Evolutionary conservation across 352 stramenopile species (phyloP).

Genomic region (Phytopythium litorale): DNA sequence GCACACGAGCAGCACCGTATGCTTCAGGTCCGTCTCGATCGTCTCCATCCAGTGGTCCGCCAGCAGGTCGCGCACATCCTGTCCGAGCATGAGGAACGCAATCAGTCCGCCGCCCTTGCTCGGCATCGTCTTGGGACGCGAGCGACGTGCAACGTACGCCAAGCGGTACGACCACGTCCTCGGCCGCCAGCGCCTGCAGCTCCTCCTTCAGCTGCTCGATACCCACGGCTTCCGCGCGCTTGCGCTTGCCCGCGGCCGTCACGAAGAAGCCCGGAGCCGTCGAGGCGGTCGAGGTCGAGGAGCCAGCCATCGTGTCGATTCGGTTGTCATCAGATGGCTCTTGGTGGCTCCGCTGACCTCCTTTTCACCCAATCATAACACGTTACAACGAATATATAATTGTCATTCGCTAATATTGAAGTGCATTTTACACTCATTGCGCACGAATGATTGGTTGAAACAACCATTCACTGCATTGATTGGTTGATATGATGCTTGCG

Average conservation of each 20-base stretch:
- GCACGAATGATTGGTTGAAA: slow-evolving; percentile 15
- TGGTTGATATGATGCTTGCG: slow-evolving; percentile 17
- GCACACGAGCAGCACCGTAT: slow-evolving; percentile 66
- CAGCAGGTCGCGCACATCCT: slow-evolving; percentile 67
- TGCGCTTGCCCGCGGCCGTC: slow-evolving; percentile 29
- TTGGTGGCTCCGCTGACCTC: background rate
- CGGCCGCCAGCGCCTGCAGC: slow-evolving; percentile 36
- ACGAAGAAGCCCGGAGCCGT: slow-evolving; percentile 18
- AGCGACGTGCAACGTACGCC: slow-evolving; percentile 23
- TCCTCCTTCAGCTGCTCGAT: slow-evolving; percentile 23
- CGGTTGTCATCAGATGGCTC: background rate
- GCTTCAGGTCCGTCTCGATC: slow-evolving; percentile 53
- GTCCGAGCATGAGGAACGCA: background rate
- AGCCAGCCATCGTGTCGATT: slow-evolving; percentile 48
- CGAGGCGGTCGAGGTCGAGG: slow-evolving; percentile 9
- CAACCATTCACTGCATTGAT: slow-evolving; percentile 7
- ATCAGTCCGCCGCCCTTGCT: background rate
- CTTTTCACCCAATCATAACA: slow-evolving; percentile 1
- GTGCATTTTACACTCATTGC: background rate
- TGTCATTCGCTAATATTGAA: background rate
- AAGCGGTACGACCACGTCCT: slow-evolving; percentile 38
- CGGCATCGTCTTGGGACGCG: too few relatives aligned
- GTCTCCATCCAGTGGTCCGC: slow-evolving; percentile 61
- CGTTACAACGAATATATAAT: background rate
- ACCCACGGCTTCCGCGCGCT: slow-evolving; percentile 12